Evolutionary conservation across 257 asterid genomes (phyloP).

Genomic region (Verbascum thapsus): DNA sequence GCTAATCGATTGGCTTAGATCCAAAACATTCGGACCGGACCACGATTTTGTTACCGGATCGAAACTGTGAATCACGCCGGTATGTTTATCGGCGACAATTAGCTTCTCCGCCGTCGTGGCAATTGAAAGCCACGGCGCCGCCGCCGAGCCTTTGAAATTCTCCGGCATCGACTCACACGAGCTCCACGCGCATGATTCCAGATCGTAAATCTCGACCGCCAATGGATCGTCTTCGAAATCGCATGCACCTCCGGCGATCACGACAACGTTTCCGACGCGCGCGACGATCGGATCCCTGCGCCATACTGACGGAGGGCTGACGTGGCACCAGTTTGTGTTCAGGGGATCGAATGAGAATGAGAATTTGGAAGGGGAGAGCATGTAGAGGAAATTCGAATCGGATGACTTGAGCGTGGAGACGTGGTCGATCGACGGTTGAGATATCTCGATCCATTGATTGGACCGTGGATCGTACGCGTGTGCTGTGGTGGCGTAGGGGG

Average conservation of each 20-base stretch:
- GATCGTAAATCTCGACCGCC: conserved; percentile 44
- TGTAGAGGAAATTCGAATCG: conserved; percentile 42
- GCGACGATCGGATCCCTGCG: conserved; percentile 53
- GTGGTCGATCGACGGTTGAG: conserved; percentile 28
- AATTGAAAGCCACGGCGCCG: conserved; percentile 46
- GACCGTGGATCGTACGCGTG: conserved; percentile 60
- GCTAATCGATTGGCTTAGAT: conserved; percentile 32
- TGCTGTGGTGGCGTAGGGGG: conserved; percentile 33
- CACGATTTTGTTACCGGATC: conserved; percentile 37
- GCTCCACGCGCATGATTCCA: conserved; percentile 31
- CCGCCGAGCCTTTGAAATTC: conserved; percentile 36
- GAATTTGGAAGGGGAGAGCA: conserved; percentile 37
- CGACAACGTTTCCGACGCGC: conserved; percentile 36
- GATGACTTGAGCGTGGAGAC: conserved; percentile 38
- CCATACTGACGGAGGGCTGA: conserved; percentile 42
- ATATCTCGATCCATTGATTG: conserved; percentile 35
- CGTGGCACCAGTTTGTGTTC: conserved; percentile 41
- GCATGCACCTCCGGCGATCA: conserved; percentile 54
- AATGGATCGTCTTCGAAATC: conserved; percentile 50
- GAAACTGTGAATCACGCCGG: conserved; percentile 42
- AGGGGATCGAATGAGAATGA: conserved; percentile 43
- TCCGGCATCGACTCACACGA: conserved; percentile 46
- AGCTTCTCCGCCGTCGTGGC: conserved; percentile 42
- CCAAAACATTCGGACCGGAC: conserved; percentile 33
- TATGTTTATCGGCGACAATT: conserved; percentile 38